Evolutionary conservation across 768 basidiomycete genomes (phyloP), one percentile per base, ranked within the genome.

Genomic region (Epithele typhae): DNA sequence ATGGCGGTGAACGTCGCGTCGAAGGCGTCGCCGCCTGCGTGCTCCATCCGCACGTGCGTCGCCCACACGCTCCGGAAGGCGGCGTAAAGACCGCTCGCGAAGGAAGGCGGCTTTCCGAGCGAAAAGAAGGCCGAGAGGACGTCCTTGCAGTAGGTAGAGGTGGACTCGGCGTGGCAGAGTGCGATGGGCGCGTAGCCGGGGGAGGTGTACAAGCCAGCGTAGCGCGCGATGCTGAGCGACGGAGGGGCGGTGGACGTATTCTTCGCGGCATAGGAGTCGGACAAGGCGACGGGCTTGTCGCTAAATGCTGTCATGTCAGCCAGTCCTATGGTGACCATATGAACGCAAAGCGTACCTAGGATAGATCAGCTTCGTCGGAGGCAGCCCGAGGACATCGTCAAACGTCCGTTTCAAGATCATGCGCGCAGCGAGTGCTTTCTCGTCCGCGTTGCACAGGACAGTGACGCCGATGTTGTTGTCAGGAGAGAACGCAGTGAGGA

Each of bases 121-220:
- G 41, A 15, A 4, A 24, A 63, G 45, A 70, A 71, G 18, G 64
- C 53, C 7, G 54, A 51, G 14, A 55, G 54, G n/a, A 68, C 59
- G 17, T 25, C 12, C 38, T 51, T 27, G 40, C 64, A 65, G 18
- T 57, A 51, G 2, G 51, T 25, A 1, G 65, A 64, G 7, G 36
- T 25, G 46, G 58, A 54, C 7, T 46, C 36, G 0, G 64, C 53
- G 32, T 62, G 52, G 42, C 73, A 75, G 15, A 75, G 59, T 2
- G 62, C 64, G 37, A 74, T 46, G 2, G 60, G 41, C 33, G 67
- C 68, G 30, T 75, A 75, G 10, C 71, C 70, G 1, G 64, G 55
- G 41, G 67, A 58, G 3, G 39, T 9, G 51, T 73, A 76, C 0
- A 63, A 66, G 10, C 74, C 72, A 5, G 65, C 47, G 35, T 69